phyloP scores from a whole-genome alignment of 164 flowering plant species.

The Litsea cubeba region DNA sequence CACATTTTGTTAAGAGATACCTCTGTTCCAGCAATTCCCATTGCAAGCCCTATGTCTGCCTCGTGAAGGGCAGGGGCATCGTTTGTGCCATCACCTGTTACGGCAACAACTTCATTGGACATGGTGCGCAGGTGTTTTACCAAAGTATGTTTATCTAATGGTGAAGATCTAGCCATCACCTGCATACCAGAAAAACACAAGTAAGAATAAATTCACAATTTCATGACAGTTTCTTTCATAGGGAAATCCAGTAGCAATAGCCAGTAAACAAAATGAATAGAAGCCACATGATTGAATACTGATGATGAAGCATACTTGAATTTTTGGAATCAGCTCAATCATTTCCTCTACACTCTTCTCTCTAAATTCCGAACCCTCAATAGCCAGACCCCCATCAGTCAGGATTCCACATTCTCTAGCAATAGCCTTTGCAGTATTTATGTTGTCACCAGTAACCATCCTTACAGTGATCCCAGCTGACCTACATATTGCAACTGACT shows the following conservation, averaged over 20 bases:
- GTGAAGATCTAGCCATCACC: slow-evolving; percentile 98
- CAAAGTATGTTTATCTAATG: slow-evolving; percentile 78
- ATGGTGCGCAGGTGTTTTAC: slow-evolving; percentile 63
- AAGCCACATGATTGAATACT: background rate
- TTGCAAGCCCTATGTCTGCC: slow-evolving; percentile 94
- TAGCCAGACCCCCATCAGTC: slow-evolving; percentile 76
- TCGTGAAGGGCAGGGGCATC: slow-evolving; percentile 99
- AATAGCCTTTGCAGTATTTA: slow-evolving; percentile 88
- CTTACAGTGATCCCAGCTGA: slow-evolving; percentile 83
- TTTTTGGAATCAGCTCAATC: slow-evolving; percentile 59
- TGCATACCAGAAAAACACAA: slow-evolving; percentile 11
- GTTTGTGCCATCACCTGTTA: slow-evolving; percentile 94
- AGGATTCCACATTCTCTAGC: slow-evolving; percentile 93
- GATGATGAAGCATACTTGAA: slow-evolving; percentile 49
- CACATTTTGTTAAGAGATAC: slow-evolving; percentile 21
- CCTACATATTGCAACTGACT: slow-evolving; percentile 81
- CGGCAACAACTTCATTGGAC: slow-evolving; percentile 81
- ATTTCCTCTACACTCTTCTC: slow-evolving; percentile 67
- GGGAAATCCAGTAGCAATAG: background rate
- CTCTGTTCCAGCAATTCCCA: slow-evolving; percentile 99
- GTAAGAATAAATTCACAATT: background rate
- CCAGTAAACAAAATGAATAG: background rate
- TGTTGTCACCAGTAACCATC: slow-evolving; percentile 93
- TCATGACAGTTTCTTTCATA: background rate
- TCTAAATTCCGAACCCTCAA: slow-evolving; percentile 84